Conservation (phyloP, 2,329 filamentous ascomycete species). For the Thermothelomyces thermophilus region DNA sequence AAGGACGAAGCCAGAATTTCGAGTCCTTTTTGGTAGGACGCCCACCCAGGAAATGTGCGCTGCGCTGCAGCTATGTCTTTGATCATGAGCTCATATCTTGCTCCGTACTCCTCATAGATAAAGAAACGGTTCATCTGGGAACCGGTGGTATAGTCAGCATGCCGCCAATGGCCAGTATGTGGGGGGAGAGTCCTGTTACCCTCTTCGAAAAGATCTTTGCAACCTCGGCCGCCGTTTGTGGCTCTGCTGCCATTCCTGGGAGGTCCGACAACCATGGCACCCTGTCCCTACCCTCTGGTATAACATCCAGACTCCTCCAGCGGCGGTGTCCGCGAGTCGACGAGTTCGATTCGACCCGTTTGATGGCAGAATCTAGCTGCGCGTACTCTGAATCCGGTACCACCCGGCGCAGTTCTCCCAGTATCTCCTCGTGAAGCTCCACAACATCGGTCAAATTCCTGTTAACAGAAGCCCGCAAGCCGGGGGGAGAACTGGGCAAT, state of each 20-base stretch:
- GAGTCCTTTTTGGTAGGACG: conserved; percentile 74
- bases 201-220: conserved; percentile 55
- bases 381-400: conserved; percentile 63
- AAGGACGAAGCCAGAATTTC: conserved; percentile 75
- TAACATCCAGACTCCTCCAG: conserved; percentile 44
- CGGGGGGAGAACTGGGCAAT: conserved; percentile 57
- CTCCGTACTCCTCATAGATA: conserved; percentile 85
- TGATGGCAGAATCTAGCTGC: conserved; percentile 34
- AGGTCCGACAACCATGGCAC: conserved; percentile 39
- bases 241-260: conserved; percentile 50
- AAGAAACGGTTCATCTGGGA: conserved; percentile 73
- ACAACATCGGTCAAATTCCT: conserved; percentile 74
- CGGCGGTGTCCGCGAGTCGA: conserved; percentile 34
- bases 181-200: conserved; percentile 32
- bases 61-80: conserved; percentile 67
- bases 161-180: neutral
- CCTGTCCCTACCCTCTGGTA: conserved; percentile 36
- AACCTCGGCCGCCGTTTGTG: conserved; percentile 53
- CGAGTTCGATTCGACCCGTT: conserved; percentile 16
- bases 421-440: conserved; percentile 73
- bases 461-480: conserved; percentile 66
- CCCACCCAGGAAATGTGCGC: conserved; percentile 65
- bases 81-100: conserved; percentile 80
- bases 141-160: neutral
- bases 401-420: conserved; percentile 63